Base-by-base conservation (phyloP, 192 early-diverging fungal genomes). In the Diversispora epigaea region DNA sequence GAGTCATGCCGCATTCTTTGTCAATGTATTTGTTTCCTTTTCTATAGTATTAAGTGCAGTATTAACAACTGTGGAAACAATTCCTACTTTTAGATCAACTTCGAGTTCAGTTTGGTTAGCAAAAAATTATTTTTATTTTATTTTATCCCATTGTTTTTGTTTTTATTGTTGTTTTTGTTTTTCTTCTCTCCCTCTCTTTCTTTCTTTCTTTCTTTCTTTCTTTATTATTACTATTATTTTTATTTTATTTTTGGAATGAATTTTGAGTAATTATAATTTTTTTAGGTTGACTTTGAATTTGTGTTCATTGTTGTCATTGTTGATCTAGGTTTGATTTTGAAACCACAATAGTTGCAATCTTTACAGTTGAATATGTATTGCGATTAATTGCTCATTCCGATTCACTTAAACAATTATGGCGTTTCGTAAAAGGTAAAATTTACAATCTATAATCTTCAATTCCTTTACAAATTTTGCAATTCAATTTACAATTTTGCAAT, bases 11-110 rank as follows among this genome's bases (percentile, higher is more conserved):
- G 93, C 93, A 10, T 92, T 94, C 78, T 79, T 84, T 40, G 86
- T 90, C 43, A 92, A 91, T 75, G 84, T 93, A 9, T 86, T 91
- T 79, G 88, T 94, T 3, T 88, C 90, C 2, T 84, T 93, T 72
- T 82, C 88, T 60, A 94, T 94, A 57, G 86, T 93, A 11, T 82
- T 89, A 39, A 89, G 88, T 80, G 88, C 91, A 1, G 85, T 92
- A 4, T 86, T 91, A 65, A 90, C 91, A 0, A 92, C 91, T 15
- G 81, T 94, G 61, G 93, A 94, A 82, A 94, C 93, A 40, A 92
- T 94, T 39, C 93, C 93, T 56, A 60, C 89, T 25, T 90, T 92
- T 67, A 85, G 88, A 46, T 85, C 86, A 8, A 83, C 81, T 10
- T 80, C 85, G 41, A 86, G 83, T 44, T 78, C 69, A 47, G 75